Evolutionary conservation across 1,139 yeast species (phyloP), one percentile per base, ranked within the genome.

Genomic region (Saccharomycopsis phalli): DNA sequence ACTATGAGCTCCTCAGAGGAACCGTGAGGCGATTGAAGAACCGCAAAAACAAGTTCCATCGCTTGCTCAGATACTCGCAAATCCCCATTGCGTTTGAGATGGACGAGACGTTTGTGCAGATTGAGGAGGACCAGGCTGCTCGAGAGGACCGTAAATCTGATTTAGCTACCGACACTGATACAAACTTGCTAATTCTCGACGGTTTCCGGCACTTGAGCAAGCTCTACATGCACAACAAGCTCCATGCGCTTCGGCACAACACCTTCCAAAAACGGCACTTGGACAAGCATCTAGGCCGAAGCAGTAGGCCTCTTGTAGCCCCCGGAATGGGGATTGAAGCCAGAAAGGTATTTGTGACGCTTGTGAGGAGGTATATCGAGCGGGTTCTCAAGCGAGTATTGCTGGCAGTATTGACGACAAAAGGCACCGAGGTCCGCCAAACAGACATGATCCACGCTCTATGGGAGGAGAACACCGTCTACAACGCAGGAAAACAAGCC

Each of bases 71-170:
- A 21, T 62, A 63, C 47, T 42, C 49, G 8, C 60, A 62, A 1
- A 42, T 66, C 29, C 74, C 74, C 2, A 55, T 58, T 4, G 66
- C 71, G 1, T 57, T 57, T 46, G 74, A 69, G 47, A 59, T 69
- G 58, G 59, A 61, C 39, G 60, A 59, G 14, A 48, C 51, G 13
- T 65, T 60, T 45, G 50, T 63, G 4, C 49, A 53, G 10, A 53
- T 64, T 47, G 74, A 69, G 50, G 68, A 68, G 28, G 51, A 51
- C 6, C 72, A 68, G 45, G 58, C 63, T 21, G 50, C 43, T 5
- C 64, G 2, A 42, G 22, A 5, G 23, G 25, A n/a, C 17, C 11
- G 7, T 42, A 41, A 19, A 38, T 31, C 19, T 13, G 10, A 17
- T 14, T 18, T 13, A 33, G 16, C 30, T 19, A 8, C 10, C 16